phyloP scores from a whole-genome alignment of 164 flowering plant genomes.

The Stephania yunnanensis region DNA sequence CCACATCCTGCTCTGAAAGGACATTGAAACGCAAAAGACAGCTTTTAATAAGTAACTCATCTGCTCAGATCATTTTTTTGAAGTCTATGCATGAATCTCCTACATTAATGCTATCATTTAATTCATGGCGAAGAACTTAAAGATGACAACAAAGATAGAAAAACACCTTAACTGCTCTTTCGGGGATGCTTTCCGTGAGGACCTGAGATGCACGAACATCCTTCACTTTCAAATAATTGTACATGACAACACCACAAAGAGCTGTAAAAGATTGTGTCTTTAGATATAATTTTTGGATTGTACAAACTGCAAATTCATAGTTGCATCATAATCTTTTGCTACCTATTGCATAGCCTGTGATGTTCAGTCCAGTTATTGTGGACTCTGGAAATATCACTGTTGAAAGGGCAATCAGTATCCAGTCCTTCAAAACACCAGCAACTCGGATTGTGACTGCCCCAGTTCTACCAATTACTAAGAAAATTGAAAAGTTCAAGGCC shows the following conservation, averaged over 20 bases:
- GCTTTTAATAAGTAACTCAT: background rate
- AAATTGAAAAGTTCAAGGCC: conserved; percentile 91
- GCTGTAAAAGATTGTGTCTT: conserved; percentile 40
- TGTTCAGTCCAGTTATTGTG: conserved; percentile 80
- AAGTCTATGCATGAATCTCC: background rate
- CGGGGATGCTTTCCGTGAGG: conserved; percentile 49
- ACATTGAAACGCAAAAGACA: background rate
- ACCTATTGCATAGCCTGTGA: conserved; percentile 94
- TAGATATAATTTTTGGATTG: background rate
- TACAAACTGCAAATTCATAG: background rate
- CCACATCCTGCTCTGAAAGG: background rate
- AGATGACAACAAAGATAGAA: background rate
- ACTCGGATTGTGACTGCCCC: conserved; percentile 95
- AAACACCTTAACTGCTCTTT: conserved; percentile 51
- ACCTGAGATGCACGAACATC: conserved; percentile 74
- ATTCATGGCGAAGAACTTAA: background rate
- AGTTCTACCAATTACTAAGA: conserved; percentile 93
- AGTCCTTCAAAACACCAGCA: conserved; percentile 96
- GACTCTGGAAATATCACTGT: conserved; percentile 95
- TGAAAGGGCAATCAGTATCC: conserved; percentile 96
- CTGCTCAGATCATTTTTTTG: background rate
- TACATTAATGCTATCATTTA: background rate
- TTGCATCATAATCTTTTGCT: conserved; percentile 9
- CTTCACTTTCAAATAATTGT: conserved; percentile 87
- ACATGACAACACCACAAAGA: conserved; percentile 91